These are phyloP conservation scores for Botrytis medusae DNA, from an alignment of 2,329 filamentous ascomycete genomes.

Conservation along the genomic window DNA sequence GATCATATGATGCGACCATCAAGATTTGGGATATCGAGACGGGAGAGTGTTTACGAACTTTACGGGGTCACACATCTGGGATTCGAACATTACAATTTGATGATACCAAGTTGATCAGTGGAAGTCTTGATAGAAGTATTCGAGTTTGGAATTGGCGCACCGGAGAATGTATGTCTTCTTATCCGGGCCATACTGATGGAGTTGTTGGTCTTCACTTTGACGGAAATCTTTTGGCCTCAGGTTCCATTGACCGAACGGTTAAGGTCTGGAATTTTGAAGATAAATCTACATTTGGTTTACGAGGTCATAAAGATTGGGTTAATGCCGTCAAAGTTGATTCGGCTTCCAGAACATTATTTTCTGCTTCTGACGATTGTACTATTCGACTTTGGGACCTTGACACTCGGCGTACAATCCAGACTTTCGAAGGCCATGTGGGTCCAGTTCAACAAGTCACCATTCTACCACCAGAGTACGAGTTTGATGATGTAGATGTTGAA, in stretches of 20 bases:
- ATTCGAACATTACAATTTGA: constrained; percentile 92
- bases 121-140: constrained; percentile 81
- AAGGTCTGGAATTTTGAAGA: constrained; percentile 91
- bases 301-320: constrained; percentile 91
- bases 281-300: constrained; percentile 74
- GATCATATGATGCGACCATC: constrained; percentile 91
- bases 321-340: constrained; percentile 91
- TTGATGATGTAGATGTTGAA: constrained; percentile 66
- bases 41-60: constrained; percentile 79
- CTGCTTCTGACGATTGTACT: constrained; percentile 89
- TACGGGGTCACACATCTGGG: constrained; percentile 77
- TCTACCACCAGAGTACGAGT: constrained; percentile 84
- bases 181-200: constrained; percentile 75
- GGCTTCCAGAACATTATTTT: constrained; percentile 80
- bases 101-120: constrained; percentile 85
- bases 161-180: constrained; percentile 79
- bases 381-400: constrained; percentile 93
- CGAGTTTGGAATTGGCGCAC: constrained; percentile 98
- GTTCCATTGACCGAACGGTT: constrained; percentile 84
- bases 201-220: constrained; percentile 89
- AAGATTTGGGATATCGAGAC: constrained; percentile 96
- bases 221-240: constrained; percentile 78
- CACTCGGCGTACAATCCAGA: constrained; percentile 71
- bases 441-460: constrained; percentile 90
- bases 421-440: constrained; percentile 85